Conservation (phyloP, 2,329 filamentous ascomycete species). For the Aspergillus neotritici region DNA sequence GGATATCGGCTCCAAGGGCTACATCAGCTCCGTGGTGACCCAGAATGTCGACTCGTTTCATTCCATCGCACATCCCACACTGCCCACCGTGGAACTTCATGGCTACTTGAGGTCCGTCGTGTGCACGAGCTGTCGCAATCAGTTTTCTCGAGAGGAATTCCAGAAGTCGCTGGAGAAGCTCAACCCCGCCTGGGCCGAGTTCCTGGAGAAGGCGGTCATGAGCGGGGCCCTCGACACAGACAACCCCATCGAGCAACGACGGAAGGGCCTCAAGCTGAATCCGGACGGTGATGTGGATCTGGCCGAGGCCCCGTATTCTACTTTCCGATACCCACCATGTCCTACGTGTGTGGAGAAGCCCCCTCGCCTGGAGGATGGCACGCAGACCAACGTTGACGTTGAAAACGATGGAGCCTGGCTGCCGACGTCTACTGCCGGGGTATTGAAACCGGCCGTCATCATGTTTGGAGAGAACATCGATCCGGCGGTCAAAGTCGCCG, state of each 20-base stretch:
- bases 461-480: conserved; percentile 95
- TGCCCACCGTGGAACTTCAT: conserved; percentile 79
- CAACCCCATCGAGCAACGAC: conserved; percentile 62
- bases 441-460: conserved; percentile 86
- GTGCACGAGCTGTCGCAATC: conserved; percentile 70
- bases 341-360: conserved; percentile 68
- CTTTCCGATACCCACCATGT: conserved; percentile 86
- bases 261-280: conserved; percentile 72
- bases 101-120: conserved; percentile 78
- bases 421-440: conserved; percentile 60
- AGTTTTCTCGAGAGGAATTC: conserved; percentile 66
- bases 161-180: conserved; percentile 69
- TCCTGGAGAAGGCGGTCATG: conserved; percentile 65
- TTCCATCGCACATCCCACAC: conserved; percentile 63
- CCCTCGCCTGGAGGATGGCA: conserved; percentile 52
- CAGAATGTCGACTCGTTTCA: conserved; percentile 99
- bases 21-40: conserved; percentile 74
- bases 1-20: conserved; percentile 64
- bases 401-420: conserved; percentile 78
- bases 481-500: conserved; percentile 61
- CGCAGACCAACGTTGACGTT: conserved; percentile 56
- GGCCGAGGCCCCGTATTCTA: conserved; percentile 78
- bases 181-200: conserved; percentile 80
- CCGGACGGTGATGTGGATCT: conserved; percentile 93
- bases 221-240: conserved; percentile 73